Percentiles rank a stretch among this genome's conserved stretches.
Conservation (phyloP, 108 stramenopile genomes). For the Nitzschia inconspicua region DNA sequence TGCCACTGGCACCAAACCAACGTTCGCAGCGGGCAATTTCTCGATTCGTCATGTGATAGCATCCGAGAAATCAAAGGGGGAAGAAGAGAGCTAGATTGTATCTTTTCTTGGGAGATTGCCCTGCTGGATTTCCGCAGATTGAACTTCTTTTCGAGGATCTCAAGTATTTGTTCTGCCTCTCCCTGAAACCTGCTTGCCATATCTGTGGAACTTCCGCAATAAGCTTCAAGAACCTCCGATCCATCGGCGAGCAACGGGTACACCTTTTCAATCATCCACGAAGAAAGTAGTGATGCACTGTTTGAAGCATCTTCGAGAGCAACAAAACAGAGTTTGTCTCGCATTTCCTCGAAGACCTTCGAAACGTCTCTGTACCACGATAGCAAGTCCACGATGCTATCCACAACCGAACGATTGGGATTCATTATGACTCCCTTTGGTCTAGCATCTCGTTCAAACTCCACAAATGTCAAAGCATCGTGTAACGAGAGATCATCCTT, state of each 20-base stretch:
- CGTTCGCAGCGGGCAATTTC: conserved; percentile 26
- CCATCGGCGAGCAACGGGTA: conserved; percentile 28
- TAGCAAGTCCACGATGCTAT: conserved; percentile 47
- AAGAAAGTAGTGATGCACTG: neutral
- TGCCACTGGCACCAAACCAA: conserved; percentile 32
- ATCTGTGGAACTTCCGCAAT: neutral
- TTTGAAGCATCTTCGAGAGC: neutral
- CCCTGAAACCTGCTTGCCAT: neutral
- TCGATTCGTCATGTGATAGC: conserved; percentile 2
- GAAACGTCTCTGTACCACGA: too few relatives aligned
- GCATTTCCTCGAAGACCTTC: conserved; percentile 13
- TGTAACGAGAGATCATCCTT: neutral
- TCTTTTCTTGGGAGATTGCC: conserved; percentile 16
- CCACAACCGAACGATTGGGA: conserved; percentile 43
- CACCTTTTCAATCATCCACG: neutral
- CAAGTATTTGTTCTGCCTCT: neutral
- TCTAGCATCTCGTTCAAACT: conserved; percentile 16
- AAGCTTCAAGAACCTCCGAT: conserved; percentile 14
- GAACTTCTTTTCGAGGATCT: conserved; percentile 1
- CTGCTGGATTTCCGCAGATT: conserved; percentile 11
- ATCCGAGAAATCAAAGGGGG: conserved; percentile 8
- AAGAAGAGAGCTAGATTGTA: conserved; percentile 11
- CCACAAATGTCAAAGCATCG: conserved; percentile 9
- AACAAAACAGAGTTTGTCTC: neutral
- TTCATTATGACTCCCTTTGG: conserved; percentile 68